Base-by-base conservation (phyloP, 768 basidiomycete species). In the Filobasidium wieringae region DNA sequence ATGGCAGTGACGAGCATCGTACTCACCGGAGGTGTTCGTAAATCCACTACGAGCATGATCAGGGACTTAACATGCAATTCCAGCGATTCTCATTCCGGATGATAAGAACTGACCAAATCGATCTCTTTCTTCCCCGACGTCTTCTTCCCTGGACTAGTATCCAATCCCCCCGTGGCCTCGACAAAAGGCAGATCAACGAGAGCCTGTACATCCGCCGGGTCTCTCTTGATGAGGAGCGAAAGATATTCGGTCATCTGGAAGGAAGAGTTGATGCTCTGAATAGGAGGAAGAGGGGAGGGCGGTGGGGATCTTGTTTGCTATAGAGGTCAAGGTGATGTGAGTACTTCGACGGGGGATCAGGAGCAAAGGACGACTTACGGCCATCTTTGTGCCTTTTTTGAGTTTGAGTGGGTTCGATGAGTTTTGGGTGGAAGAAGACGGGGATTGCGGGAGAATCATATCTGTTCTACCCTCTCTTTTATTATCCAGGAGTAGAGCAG, bases 161-260 rank as follows among this genome's bases (percentile, higher is more conserved):
- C n/a, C 43, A 6, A 14, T 14, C 5, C 15, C 4, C 14, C 43
- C 43, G 14, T 4, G 11, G 14, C 43, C 24, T 12, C 43, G 22
- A 19, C 15, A 19, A 9, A 22, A 5, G 92, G 92, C 0, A 93
- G 74, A 31, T 84, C 78, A 0, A 90, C 82, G 39, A 97, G 85
- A 7, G 80, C 72, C 37, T 87, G 81, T 19, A 97, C 85, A 70
- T 95, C 86, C 74, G 92, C 88, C 0, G 89, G 85, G 75, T 96
- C 84, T 27, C 81, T 77, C 15, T 86, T 82, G 58, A 93, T 87
- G 62, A 93, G 81, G 30, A 88, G 78, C 1, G 89, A 85, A 43
- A 97, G 87, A 75, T 90, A 93, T 69, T 97, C 93, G 67, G 55
- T 41, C 55, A 61, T 57, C 33, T 61, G 60, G 32, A 61, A 61